Conservation (phyloP, 352 stramenopile genomes). For the Globisporangium barbulae region DNA sequence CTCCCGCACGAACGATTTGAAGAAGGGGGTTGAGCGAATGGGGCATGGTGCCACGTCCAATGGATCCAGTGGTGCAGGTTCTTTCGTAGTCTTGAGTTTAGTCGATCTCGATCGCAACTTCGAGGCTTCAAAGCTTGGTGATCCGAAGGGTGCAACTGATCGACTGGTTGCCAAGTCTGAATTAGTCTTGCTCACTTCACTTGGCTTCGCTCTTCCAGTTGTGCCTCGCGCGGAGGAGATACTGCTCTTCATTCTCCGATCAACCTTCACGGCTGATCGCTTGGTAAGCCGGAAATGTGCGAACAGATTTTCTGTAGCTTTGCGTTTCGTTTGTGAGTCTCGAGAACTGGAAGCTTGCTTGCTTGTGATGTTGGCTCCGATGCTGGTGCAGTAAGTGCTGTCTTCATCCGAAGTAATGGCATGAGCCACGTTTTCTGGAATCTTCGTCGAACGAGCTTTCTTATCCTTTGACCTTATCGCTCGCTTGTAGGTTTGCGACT, state of each 20-base stretch:
- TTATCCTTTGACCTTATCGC: not conserved
- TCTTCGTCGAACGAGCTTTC: not conserved
- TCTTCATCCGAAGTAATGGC: not conserved
- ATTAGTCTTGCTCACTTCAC: not conserved
- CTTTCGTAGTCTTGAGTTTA: not conserved
- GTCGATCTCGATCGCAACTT: not conserved
- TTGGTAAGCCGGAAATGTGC: conserved; percentile 18
- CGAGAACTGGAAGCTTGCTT: not conserved
- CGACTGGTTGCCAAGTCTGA: not conserved
- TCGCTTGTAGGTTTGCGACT: not conserved
- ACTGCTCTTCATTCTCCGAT: not conserved
- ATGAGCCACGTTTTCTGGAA: not conserved
- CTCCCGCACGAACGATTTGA: conserved; percentile 18
- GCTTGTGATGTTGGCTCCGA: not conserved
- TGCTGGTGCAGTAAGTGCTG: no score
- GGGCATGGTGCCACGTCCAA: not conserved
- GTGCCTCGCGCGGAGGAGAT: not conserved
- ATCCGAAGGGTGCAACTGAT: not conserved
- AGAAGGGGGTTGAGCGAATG: conserved; percentile 16
- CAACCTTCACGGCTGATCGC: not conserved
- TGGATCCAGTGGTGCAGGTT: not conserved
- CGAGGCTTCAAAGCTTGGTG: not conserved
- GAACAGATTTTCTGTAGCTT: conserved; percentile 12
- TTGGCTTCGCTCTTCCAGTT: not conserved
- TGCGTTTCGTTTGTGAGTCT: conserved; percentile 6